Evolutionary conservation across 2,329 filamentous ascomycete genomes (phyloP), one percentile per base, ranked within the genome.

Genomic region (Didymella arachidicola): DNA sequence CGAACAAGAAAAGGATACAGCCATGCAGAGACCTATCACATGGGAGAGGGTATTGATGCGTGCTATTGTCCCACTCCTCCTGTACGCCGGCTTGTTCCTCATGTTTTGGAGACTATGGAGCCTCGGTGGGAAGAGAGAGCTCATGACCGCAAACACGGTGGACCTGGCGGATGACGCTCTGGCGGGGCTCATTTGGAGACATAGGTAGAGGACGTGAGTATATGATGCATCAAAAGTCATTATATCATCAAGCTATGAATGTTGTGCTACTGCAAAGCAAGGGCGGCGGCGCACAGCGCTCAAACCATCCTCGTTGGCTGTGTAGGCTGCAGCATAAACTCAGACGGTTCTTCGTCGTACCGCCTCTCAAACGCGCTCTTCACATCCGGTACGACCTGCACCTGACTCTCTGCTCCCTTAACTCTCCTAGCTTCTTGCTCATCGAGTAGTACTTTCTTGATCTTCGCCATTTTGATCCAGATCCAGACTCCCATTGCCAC

Each of bases 371-470:
- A 69, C 14, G 62, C 62, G 42, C 57, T 64, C 44, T 67, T 63
- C 19, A 63, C 51, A 34, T 53, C 66, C 30, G 65, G 63, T 22
- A 67, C 65, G n/a, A 57, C 51, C 22, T 56, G 25, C 11, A 51
- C 44, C 36, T 59, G 57, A 25, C 60, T 59, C 38, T 67, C 63
- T 1, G 58, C 60, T 27, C 55, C 67, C 49, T 64, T 64, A 22
- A 66, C 57, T 7, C 65, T 61, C 34, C 72, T 61, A 34, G 63
- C 27, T 43, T 66, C 67, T 57, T 75, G 73, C 65, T 75, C 73
- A n/a, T 75, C 72, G 4, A 75, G 38, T 18, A 76, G 43, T 8
- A 70, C 43, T 41, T 68, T 69, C 64, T 76, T 76, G 34, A 76
- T 66, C 22, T 61, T 68, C 25, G 63, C 58, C 73, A 76, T 75